phyloP scores from a whole-genome alignment of 192 early-diverging fungal genomes.

The Backusella luteola region DNA sequence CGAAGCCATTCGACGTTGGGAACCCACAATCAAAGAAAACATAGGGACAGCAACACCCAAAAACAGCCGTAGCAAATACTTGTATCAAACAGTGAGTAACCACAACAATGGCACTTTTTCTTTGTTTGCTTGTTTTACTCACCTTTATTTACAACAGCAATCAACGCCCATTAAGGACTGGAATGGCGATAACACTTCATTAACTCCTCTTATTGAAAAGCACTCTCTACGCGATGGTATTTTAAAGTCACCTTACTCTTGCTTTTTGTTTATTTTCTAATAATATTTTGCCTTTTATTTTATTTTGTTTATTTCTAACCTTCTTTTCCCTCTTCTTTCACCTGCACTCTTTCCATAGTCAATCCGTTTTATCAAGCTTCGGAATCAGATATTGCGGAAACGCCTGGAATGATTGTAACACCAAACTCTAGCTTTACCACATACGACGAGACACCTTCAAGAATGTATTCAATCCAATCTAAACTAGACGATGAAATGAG shows the following conservation, averaged over 20 bases:
- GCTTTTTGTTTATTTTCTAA: background rate
- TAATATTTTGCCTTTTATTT: background rate
- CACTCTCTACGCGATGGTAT: conserved; percentile 13
- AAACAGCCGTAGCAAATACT: background rate
- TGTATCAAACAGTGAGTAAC: conserved; percentile 1
- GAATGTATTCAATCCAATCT: background rate
- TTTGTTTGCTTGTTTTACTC: background rate
- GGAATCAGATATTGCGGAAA: background rate
- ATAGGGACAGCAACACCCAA: background rate
- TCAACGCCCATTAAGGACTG: background rate
- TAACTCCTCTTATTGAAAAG: conserved; percentile 9
- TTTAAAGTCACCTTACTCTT: conserved; percentile 3
- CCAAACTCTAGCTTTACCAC: background rate
- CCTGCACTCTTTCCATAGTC: background rate
- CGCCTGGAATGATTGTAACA: conserved; percentile 4
- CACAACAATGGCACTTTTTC: background rate
- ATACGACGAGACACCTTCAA: background rate
- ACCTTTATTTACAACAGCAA: background rate
- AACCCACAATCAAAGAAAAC: background rate
- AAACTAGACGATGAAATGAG: conserved; percentile 11
- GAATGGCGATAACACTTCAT: background rate
- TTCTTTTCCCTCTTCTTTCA: background rate
- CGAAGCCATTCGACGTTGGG: background rate
- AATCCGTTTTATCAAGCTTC: conserved; percentile 7
- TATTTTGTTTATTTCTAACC: background rate